These are phyloP conservation scores for Boletus nobilissimus DNA, from an alignment of 1,284 basidiomycete species.

Conservation along the genomic window DNA sequence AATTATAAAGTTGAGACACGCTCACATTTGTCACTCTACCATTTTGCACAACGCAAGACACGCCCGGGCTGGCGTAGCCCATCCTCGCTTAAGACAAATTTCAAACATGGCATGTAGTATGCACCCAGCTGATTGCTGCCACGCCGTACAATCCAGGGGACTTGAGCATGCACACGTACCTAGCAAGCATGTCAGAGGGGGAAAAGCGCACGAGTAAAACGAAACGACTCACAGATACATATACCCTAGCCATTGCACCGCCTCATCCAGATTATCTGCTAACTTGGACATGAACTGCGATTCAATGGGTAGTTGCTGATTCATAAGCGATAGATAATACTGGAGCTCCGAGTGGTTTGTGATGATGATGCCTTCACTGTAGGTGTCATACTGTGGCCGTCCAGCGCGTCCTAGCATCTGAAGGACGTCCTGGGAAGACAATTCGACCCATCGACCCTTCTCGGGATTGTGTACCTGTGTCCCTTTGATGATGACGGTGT, in stretches of 20 bases:
- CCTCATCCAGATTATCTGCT: conserved; percentile 97
- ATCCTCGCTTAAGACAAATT: conserved; percentile 98
- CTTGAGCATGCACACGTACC: conserved; percentile 97
- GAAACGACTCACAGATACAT: conserved; percentile 83
- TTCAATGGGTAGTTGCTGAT: conserved; percentile 97
- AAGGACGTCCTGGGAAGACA: conserved; percentile 95
- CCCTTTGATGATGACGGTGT: conserved; percentile 99
- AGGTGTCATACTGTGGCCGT: conserved; percentile 97
- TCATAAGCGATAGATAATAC: conserved; percentile 94
- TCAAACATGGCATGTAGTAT: conserved; percentile 98
- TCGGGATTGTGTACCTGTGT: conserved; percentile 99
- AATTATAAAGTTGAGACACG: neutral
- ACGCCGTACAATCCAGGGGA: conserved; percentile 92
- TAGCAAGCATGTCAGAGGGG: conserved; percentile 40
- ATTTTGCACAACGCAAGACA: conserved; percentile 98
- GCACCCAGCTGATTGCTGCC: conserved; percentile 86
- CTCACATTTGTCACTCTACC: conserved; percentile 89
- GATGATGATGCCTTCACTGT: conserved; percentile 98
- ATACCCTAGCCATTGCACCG: conserved; percentile 97
- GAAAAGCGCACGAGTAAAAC: conserved; percentile 2
- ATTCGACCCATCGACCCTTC: conserved; percentile 97
- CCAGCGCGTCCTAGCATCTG: conserved; percentile 99
- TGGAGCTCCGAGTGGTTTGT: conserved; percentile 97
- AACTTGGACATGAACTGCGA: conserved; percentile 93
- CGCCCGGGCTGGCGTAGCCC: conserved; percentile 92